Evolutionary conservation across 257 asterid species (phyloP).

Genomic region (Solanum boliviense): DNA sequence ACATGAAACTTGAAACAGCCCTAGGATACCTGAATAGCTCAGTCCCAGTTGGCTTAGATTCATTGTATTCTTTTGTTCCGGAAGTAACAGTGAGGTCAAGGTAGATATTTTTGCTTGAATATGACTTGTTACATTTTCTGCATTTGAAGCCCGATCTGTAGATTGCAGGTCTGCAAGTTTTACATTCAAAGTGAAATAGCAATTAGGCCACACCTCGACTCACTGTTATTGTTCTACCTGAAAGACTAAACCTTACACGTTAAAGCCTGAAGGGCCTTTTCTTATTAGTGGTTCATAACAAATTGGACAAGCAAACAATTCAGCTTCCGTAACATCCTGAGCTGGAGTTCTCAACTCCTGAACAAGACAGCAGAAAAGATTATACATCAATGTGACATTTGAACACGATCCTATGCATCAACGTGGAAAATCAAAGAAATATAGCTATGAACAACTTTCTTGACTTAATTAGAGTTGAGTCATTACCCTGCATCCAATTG

Average conservation of each 20-base stretch:
- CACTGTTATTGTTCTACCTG: background rate
- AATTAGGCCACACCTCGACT: background rate
- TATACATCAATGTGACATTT: background rate
- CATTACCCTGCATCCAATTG: background rate
- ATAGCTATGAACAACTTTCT: background rate
- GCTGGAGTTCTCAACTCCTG: conserved; percentile 42
- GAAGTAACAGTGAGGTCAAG: conserved; percentile 91
- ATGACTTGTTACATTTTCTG: conserved; percentile 66
- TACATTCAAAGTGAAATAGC: background rate
- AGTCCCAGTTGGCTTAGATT: conserved; percentile 66
- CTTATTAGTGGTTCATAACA: conserved; percentile 78
- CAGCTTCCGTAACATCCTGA: conserved; percentile 26
- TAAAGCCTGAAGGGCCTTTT: conserved; percentile 93
- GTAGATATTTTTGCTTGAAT: conserved; percentile 78
- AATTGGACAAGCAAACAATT: conserved; percentile 82
- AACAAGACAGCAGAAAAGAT: background rate
- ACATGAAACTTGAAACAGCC: background rate
- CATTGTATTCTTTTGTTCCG: conserved; percentile 74
- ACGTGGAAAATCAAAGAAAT: background rate
- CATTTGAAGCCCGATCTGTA: conserved; percentile 92
- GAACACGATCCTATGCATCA: background rate
- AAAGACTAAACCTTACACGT: conserved; percentile 50
- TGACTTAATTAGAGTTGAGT: background rate
- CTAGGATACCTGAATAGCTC: conserved; percentile 74
- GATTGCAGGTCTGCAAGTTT: conserved; percentile 66